Base-by-base conservation (phyloP, 2,329 filamentous ascomycete species). In the Xylariaceae sp. region DNA sequence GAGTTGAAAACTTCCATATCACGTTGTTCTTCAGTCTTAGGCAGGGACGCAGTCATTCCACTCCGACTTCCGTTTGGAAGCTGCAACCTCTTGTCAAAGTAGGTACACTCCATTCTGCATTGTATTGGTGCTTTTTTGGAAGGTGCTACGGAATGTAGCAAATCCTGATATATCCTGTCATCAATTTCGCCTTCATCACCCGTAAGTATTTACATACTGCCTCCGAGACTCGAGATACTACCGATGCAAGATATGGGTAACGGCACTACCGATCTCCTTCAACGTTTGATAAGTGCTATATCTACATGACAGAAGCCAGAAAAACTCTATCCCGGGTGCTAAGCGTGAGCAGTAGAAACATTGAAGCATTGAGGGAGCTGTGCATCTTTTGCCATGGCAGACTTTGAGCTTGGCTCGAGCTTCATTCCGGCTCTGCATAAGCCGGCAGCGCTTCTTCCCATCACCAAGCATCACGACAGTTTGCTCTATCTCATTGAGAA, bases 401-500 rank as follows among this genome's bases (percentile, higher is more conserved):
- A 87, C 56, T 78, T 84, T 57, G 80, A 84, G 55, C 70, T 86
- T 8, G 76, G 80, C 61, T 76, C 82, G 51, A 75, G 75, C 15
- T 88, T 87, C 66, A 93, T 97, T 61, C 88, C 91, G 18, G 86
- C 90, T 17, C 80, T 97, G 13, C 89, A 97, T 75, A 96, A 94
- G 71, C 92, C 93, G 0, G 78, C 91, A 3, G 82, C 88, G 6
- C 78, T 97, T 1, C 81, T 99, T 1, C 93, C 94, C 0, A 97
- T 99, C 62, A 85, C 92, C 37, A 88, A 89, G 65, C 88, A 97
- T 67, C 86, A 85, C 63, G 82, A 94, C 58, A 85, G 81, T 56
- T 78, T 99, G 1, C 82, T 97, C 1, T 97, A 96, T 74, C 81
- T 92, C 11, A 83, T 97, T 60, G 93, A 97, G 73, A 92, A 85